A percentile compares a stretch with the other conserved stretches of the same genome.
phyloP scores from a whole-genome alignment of 192 early-diverging fungal genomes.

The Martensiomyces pterosporus region DNA sequence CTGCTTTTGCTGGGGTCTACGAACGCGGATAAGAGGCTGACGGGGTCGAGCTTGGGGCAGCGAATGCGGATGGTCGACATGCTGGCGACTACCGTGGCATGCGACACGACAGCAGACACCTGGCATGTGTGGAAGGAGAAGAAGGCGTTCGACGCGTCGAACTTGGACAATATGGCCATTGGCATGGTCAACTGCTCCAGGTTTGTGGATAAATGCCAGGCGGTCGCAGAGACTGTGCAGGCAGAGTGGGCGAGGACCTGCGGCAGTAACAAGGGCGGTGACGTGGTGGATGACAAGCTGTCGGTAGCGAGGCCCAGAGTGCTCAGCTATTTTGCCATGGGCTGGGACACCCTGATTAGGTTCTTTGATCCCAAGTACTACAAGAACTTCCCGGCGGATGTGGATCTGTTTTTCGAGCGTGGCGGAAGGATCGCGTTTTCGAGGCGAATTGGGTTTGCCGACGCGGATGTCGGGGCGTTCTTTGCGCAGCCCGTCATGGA shows the following conservation, averaged over 20 bases:
- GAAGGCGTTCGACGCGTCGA: slow-evolving; percentile 24
- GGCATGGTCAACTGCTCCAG: slow-evolving; percentile 57
- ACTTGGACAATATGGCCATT: slow-evolving; percentile 48
- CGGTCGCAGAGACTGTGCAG: slow-evolving; percentile 14
- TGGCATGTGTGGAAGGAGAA: slow-evolving; percentile 43
- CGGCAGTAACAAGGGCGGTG: no score
- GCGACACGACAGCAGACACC: slow-evolving; percentile 28
- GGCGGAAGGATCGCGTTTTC: slow-evolving; percentile 44
- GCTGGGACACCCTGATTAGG: slow-evolving; percentile 74
- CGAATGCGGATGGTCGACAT: slow-evolving; percentile 71
- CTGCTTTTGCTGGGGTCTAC: slow-evolving; percentile 60
- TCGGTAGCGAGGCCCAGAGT: slow-evolving; percentile 15
- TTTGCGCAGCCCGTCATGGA: slow-evolving; percentile 20
- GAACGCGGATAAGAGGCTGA: slow-evolving; percentile 68
- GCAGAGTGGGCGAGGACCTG: slow-evolving; percentile 11
- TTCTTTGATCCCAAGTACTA: slow-evolving; percentile 78
- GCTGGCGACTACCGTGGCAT: slow-evolving; percentile 43
- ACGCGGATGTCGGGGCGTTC: slow-evolving; percentile 34
- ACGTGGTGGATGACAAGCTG: neutral
- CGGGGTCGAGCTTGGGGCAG: slow-evolving; percentile 55
- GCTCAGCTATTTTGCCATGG: slow-evolving; percentile 64
- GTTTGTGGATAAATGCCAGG: slow-evolving; percentile 65
- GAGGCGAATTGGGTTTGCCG: slow-evolving; percentile 27
- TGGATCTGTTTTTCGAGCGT: slow-evolving; percentile 57
- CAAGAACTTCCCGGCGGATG: slow-evolving; percentile 33